Evolutionary conservation across 2,329 filamentous ascomycete genomes (phyloP), one percentile per base, ranked within the genome.

Genomic region (Pleomassaria siparia): DNA sequence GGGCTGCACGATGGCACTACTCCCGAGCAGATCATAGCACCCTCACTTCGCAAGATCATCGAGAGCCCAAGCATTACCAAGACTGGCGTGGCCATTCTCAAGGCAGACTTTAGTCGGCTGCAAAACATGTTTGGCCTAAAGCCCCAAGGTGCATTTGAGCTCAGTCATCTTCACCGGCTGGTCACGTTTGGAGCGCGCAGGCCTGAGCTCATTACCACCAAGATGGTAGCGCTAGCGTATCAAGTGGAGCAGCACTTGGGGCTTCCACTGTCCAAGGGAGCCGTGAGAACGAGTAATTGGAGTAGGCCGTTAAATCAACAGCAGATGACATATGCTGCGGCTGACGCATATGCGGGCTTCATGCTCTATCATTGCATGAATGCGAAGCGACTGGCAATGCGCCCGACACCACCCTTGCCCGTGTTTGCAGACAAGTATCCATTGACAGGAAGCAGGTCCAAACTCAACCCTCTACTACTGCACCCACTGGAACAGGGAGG

Each of bases 311-410:
- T 96, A 26, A 77, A 74, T 16, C 73, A 79, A 54, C 67, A 80
- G 9, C 91, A 96, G 64, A 80, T 89, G 15, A 69, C 80, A 78
- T 92, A 80, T 76, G 71, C 91, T n/a, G 90, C 90, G 2, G 83
- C 86, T 0, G 92, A 96, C 70, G 88, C 90, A 0, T 96, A 96
- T 64, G 90, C 90, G 26, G 86, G 87, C 3, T 71, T 91, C 12
- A 86, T 89, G 58, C 74, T 96, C 0, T 95, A 83, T 60, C 76
- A 88, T 46, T 78, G 80, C 4, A 75, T 96, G 53, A 86, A 96
- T 48, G 73, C 82, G 5, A 79, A 90, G 15, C 76, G 81, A 55
- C 71, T 74, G 13, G 13, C 30, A 2, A 76, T 95, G 53, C 65
- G 82, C 7, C 88, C 89, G 2, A 77, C 73, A 3, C 90, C 90